These are phyloP conservation scores for Daldinia bambusicola DNA, from an alignment of 495 filamentous ascomycete species.

Conservation along the genomic window DNA sequence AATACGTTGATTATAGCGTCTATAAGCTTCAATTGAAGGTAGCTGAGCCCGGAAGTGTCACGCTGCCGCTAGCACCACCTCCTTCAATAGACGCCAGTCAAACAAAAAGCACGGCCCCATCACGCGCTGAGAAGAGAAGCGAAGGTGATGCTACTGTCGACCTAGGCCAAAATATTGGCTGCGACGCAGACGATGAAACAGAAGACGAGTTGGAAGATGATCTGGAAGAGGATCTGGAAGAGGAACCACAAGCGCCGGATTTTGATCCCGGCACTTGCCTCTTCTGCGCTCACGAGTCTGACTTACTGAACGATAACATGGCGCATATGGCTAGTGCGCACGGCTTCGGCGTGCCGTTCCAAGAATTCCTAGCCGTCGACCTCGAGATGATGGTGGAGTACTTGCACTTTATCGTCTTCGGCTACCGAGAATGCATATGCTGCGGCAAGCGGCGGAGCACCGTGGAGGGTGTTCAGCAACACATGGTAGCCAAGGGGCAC, in stretches of 20 bases:
- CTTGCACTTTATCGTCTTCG: constrained; percentile 52
- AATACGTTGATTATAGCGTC: not conserved
- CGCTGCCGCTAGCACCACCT: not conserved
- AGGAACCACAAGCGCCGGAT: not conserved
- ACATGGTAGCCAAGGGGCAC: constrained; percentile 51
- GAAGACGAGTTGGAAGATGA: not conserved
- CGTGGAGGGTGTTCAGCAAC: constrained; percentile 51
- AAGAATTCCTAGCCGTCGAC: not conserved
- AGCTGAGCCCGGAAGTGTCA: not conserved
- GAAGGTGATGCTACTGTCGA: not conserved
- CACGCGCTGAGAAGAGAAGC: not conserved
- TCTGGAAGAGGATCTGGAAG: not conserved
- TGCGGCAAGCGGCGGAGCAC: constrained; percentile 47
- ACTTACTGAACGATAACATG: not conserved
- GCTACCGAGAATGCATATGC: constrained; percentile 52
- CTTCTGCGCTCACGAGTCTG: not conserved
- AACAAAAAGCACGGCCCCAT: not conserved
- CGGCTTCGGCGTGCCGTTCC: not conserved
- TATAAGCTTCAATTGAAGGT: not conserved
- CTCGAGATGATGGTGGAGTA: constrained; percentile 33
- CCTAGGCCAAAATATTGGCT: not conserved
- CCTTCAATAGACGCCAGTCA: not conserved
- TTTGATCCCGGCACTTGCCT: not conserved
- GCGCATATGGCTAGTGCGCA: not conserved
- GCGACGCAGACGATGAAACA: not conserved